Conservation (phyloP, 1,284 basidiomycete genomes). For the Heliocybe sulcata region DNA sequence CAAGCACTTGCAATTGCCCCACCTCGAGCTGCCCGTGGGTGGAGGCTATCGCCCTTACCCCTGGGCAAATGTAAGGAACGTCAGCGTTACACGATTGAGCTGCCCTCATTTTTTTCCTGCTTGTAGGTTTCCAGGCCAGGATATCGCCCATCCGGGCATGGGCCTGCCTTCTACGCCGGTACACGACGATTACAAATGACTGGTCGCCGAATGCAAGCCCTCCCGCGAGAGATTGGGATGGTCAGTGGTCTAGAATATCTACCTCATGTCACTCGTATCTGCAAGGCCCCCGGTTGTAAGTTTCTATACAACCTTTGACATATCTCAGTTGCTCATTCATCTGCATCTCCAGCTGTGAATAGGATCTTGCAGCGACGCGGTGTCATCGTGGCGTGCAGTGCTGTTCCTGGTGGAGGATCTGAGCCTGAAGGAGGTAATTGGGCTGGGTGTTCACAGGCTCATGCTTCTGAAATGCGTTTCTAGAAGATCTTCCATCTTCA, state of each 20-base stretch:
- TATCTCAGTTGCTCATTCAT: neutral
- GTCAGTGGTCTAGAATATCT: neutral
- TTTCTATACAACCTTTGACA: neutral
- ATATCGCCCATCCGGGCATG: neutral
- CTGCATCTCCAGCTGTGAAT: constrained; percentile 5
- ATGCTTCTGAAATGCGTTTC: neutral
- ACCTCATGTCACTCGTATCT: neutral
- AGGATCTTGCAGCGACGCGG: constrained; percentile 7
- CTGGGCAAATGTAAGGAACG: neutral
- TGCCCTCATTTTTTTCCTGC: too few relatives aligned
- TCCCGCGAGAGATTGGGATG: neutral
- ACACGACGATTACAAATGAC: neutral
- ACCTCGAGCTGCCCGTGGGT: neutral
- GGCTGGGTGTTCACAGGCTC: neutral
- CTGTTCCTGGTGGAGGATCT: constrained; percentile 3
- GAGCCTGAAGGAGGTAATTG: neutral
- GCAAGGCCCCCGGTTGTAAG: constrained; percentile 4
- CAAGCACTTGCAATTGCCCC: neutral
- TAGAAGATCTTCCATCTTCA: neutral
- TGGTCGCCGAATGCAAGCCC: neutral
- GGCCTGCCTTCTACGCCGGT: neutral
- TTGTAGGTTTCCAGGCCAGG: neutral
- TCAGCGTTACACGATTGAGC: too few relatives aligned
- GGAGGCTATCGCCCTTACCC: neutral
- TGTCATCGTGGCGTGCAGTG: constrained; percentile 8